These are phyloP conservation scores for Cynanchum wilfordii DNA, from an alignment of 257 asterid species.

Conservation along the genomic window DNA sequence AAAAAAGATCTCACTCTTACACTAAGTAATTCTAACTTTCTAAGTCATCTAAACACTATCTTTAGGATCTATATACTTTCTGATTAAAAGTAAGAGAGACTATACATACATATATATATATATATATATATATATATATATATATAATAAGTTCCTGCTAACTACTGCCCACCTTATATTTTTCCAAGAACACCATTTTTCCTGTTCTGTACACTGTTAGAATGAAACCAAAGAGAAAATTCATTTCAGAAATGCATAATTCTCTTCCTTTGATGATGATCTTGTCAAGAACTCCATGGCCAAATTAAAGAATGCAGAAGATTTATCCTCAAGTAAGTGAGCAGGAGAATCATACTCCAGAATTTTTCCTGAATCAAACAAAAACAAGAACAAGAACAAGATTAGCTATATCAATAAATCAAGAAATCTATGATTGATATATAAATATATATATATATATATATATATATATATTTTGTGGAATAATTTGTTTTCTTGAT, in stretches of 20 bases:
- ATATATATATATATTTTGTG: too few species aligned
- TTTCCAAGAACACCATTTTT: too few species aligned
- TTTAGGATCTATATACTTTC: too few species aligned
- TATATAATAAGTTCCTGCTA: neutral
- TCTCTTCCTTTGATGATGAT: conserved; percentile 30
- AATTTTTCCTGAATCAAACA: conserved; percentile 46
- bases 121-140: neutral
- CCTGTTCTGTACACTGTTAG: conserved; percentile 1
- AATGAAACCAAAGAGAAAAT: neutral
- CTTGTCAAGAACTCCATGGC: conserved; percentile 62
- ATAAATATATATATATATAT: too few species aligned
- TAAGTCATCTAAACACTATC: neutral
- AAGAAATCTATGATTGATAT: neutral
- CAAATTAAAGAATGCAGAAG: conserved; percentile 65
- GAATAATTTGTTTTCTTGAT: too few species aligned
- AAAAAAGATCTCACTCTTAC: too few species aligned
- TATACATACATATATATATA: neutral
- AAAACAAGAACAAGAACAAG: neutral
- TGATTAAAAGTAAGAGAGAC: neutral
- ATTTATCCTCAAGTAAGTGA: conserved; percentile 39
- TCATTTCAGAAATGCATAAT: neutral
- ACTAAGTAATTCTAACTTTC: neutral
- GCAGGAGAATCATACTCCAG: conserved; percentile 65
- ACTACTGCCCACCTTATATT: too few species aligned
- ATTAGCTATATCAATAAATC: neutral